A percentile compares a stretch with the other conserved stretches of the same genome.
These are phyloP conservation scores for Aspergillus puulaauensis DNA, from an alignment of 2,329 filamentous ascomycete genomes.

Conservation along the genomic window DNA sequence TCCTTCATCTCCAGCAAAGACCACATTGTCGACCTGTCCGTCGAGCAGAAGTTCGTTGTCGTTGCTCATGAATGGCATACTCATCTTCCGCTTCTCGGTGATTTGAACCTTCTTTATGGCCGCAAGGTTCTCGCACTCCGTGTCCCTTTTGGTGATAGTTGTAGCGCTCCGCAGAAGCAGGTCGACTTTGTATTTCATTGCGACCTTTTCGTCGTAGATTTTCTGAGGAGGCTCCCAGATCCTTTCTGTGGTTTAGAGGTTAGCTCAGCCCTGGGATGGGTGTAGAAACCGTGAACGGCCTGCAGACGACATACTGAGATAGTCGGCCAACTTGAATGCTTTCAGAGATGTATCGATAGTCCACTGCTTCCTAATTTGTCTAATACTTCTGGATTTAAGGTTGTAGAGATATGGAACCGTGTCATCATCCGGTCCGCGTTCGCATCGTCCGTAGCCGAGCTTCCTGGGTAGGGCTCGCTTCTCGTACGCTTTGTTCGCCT, in stretches of 20 bases:
- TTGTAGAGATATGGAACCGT: not conserved
- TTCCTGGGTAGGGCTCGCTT: not conserved
- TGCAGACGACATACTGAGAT: not conserved
- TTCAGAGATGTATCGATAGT: not conserved
- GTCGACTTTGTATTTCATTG: not conserved
- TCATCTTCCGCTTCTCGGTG: not conserved
- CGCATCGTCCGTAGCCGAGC: not conserved
- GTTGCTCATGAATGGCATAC: not conserved
- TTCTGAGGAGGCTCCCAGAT: not conserved
- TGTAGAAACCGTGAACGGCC: no score
- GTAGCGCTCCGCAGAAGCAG: not conserved
- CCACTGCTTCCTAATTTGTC: not conserved
- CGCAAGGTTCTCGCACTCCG: no score
- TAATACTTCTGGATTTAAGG: not conserved
- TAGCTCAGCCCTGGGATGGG: not conserved
- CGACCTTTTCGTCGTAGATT: no score
- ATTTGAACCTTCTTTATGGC: not conserved
- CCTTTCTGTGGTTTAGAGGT: not conserved
- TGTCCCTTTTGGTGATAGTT: not conserved
- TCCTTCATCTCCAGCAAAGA: not conserved
- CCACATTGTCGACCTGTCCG: constrained; percentile 6
- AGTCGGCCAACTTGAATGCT: not conserved
- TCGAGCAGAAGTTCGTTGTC: not conserved
- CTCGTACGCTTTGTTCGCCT: not conserved
- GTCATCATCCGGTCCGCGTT: not conserved